Conservation (phyloP, 1,284 basidiomycete species). For the Cystobasidium slooffiae region DNA sequence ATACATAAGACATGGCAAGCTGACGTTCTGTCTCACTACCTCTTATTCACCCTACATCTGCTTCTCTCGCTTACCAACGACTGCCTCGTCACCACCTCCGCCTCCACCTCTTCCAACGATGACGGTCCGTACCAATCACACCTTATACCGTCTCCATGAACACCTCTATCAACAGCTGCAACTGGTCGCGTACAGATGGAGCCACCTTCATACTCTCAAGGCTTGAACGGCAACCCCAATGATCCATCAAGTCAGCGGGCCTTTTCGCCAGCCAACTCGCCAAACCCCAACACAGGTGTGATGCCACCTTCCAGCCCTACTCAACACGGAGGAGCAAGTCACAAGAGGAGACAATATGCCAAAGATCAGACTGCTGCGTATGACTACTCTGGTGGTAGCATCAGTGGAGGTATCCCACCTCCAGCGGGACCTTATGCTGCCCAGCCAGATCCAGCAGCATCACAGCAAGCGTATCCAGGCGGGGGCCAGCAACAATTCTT, state of each 20-base stretch:
- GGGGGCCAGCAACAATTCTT: slow-evolving; percentile 67
- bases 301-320: slow-evolving; percentile 31
- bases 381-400: slow-evolving; percentile 60
- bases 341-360: slow-evolving; percentile 73
- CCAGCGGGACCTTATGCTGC: slow-evolving; percentile 57
- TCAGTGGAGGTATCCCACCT: slow-evolving; percentile 37
- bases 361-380: slow-evolving; percentile 85
- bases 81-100: not conserved
- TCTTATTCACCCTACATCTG: not conserved
- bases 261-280: slow-evolving; percentile 36
- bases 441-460: slow-evolving; percentile 58
- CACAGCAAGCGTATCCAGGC: slow-evolving; percentile 59
- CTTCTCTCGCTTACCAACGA: not conserved
- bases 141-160: too few relatives aligned
- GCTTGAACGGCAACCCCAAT: slow-evolving; percentile 33
- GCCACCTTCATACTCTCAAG: slow-evolving; percentile 37
- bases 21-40: not conserved
- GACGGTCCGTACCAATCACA: slow-evolving; percentile 9
- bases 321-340: slow-evolving; percentile 18
- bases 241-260: slow-evolving; percentile 20
- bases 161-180: slow-evolving; percentile 15
- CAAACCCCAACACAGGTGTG: slow-evolving; percentile 20
- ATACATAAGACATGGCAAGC: not conserved
- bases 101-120: not conserved
- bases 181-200: slow-evolving; percentile 40